Base-by-base conservation (phyloP, 495 filamentous ascomycete species). In the Sabuloglossum arenarium region DNA sequence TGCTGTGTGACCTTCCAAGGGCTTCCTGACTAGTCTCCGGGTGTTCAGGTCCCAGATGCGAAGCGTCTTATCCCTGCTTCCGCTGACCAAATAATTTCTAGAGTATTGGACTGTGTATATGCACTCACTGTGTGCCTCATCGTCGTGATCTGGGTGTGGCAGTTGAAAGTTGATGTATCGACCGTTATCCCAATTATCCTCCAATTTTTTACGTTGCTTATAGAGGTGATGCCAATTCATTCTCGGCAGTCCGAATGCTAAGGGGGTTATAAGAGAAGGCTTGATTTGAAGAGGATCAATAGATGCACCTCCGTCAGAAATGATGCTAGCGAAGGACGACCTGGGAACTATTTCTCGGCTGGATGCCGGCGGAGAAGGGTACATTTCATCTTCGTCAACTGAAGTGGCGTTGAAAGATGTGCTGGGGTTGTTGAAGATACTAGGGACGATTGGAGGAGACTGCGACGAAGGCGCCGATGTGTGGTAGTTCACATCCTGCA, bases 51-150 rank as follows among this genome's bases (percentile, higher is more conserved):
- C 78, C 91, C 91, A 99, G 24, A 95, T 82, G 43, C 94, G 81
- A 47, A 97, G 70, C 0, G 88, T 87, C 49, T 73, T 81, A 60
- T 99, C 91, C 39, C 91, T 75, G 62, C 89, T 96, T 27, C 93
- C 91, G 63, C 88, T 95, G 51, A 97, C 90, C 12, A 99, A 78
- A 66, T 82, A 93, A 47, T 85, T 82, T 0, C 83, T 73, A 43
- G 80, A 80, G 63, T 85, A 93, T 63, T 97, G 88, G 30, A 98
- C 82, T 6, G 86, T 88, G 69, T 98, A 98, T 37, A 98, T 88
- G 65, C 90, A 97, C 62, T 98, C 91, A 10, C 68, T 71, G 61
- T 98, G 91, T 2, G 84, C 85, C 63, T 97, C 91, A 27, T 86
- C 79, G 28, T 78, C 77, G 61, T 88, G 73, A 34, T 82, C 73